These are phyloP conservation scores for Vigna hirtella DNA, from an alignment of 306 rosid genomes.

Conservation along the genomic window DNA sequence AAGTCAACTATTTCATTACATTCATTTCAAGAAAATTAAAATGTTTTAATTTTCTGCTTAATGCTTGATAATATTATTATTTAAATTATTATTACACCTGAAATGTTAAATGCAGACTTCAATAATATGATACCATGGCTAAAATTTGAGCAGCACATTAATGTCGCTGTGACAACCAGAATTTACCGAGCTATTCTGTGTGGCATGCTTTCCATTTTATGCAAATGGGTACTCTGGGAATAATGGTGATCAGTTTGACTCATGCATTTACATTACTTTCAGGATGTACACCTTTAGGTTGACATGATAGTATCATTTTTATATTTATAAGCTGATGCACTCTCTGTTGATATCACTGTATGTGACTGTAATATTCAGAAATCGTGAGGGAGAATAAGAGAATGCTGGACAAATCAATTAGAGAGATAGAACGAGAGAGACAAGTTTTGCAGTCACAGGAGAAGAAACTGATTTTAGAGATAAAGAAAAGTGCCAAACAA, in stretches of 20 bases:
- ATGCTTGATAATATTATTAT: not conserved
- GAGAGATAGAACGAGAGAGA: constrained; percentile 92
- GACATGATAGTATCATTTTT: not conserved
- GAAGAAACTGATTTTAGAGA: constrained; percentile 84
- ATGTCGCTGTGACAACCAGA: not conserved
- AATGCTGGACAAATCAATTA: constrained; percentile 87
- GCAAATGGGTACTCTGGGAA: constrained; percentile 1
- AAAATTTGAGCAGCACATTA: not conserved
- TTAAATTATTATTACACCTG: too few relatives aligned
- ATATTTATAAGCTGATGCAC: not conserved
- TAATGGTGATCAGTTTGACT: constrained; percentile 3
- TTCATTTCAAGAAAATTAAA: not conserved
- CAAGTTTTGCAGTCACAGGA: constrained; percentile 80
- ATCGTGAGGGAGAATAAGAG: constrained; percentile 90
- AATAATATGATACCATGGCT: too few relatives aligned
- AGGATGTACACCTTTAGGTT: not conserved
- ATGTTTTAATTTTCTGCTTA: not conserved
- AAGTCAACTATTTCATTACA: not conserved
- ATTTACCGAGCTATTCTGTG: not conserved
- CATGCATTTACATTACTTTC: not conserved
- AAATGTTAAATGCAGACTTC: too few relatives aligned
- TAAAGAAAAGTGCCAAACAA: constrained; percentile 94
- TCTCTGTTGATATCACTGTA: constrained; percentile 15
- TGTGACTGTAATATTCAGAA: constrained; percentile 53
- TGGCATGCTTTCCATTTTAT: not conserved